phyloP scores from a whole-genome alignment of 2,329 filamentous ascomycete species.

The Stromatinia cepivora region DNA sequence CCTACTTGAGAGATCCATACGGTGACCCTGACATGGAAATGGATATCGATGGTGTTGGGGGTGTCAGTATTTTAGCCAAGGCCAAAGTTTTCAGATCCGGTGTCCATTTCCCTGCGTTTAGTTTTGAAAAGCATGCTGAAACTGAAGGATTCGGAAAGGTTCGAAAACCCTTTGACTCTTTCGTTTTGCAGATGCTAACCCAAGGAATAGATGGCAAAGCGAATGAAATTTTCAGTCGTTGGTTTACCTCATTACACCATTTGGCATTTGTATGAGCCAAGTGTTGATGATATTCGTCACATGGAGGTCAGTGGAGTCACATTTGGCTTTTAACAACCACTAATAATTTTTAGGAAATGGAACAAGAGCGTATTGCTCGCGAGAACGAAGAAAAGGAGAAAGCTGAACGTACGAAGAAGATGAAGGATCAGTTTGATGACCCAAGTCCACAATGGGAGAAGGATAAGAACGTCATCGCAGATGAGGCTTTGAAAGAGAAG shows the following conservation, averaged over 20 bases:
- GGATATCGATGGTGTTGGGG: constrained; percentile 97
- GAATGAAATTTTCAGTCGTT: constrained; percentile 93
- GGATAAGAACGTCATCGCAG: constrained; percentile 78
- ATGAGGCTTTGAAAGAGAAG: constrained; percentile 61
- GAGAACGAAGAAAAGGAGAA: constrained; percentile 79
- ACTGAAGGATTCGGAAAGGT: constrained; percentile 99
- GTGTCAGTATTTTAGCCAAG: constrained; percentile 96
- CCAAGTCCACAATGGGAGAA: constrained; percentile 81
- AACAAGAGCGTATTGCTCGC: constrained; percentile 74
- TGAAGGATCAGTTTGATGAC: constrained; percentile 79
- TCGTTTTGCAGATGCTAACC: constrained; percentile 22
- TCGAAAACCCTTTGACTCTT: constrained; percentile 34
- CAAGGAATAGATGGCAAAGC: constrained; percentile 78
- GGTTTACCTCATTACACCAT: constrained; percentile 97
- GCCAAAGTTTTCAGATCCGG: constrained; percentile 92
- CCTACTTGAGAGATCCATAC: constrained; percentile 93
- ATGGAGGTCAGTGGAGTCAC: constrained; percentile 68
- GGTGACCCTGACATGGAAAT: constrained; percentile 99
- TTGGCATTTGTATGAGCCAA: constrained; percentile 99
- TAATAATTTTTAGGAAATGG: constrained; percentile 71
- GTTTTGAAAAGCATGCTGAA: constrained; percentile 97
- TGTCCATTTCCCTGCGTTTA: constrained; percentile 97
- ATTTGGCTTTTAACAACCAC: not conserved
- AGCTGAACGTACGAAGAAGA: constrained; percentile 70
- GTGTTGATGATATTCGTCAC: constrained; percentile 91